Base-by-base conservation (phyloP, 116 monocot species). In the Posidonia oceanica region DNA sequence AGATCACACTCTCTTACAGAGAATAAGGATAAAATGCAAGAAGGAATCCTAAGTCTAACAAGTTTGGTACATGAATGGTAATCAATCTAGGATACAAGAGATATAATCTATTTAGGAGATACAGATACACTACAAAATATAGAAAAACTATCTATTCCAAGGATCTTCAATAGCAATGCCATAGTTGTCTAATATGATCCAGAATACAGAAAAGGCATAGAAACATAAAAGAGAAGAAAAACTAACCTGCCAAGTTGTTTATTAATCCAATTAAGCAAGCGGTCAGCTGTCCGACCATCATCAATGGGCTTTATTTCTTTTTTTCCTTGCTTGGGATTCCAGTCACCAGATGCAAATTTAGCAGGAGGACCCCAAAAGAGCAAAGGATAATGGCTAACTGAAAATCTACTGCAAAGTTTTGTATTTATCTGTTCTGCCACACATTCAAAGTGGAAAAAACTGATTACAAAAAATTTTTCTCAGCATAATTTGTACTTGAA, bases 191-290 rank as follows among this genome's bases (percentile, higher is more conserved):
- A 1, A 29, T 29, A 29, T 29, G 29, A 1, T 29, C 29, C 29
- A 29, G 29, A 29, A 0, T 29, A 29, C 29, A 29, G 29, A 0
- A 29, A 29, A 29, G 29, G 29, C 29, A 29, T 29, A 29, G 29
- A 29, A 29, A 29, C 29, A 29, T 29, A 29, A 29, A 0, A 29
- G 1, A 29, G 29, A 29, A 29, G 29, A 29, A 29, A 29, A 29
- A 29, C 29, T 29, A 79, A 64, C 96, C 96, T 91, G 61, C 84
- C 86, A 44, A 87, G 76, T 72, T 69, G 74, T 67, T 91, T 86
- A 75, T 96, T 96, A 75, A 96, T 96, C 96, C 91, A 96, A 69
- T 80, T 81, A 53, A 96, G 91, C 66, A 96, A 78, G 12, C 69
- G 77, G 3, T 88, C 83, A 61, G 96, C 86, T 52, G 96, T 88